These are phyloP conservation scores for Yamadazyma songkhlaensis DNA, from an alignment of 1,139 yeast species.

Conservation along the genomic window DNA sequence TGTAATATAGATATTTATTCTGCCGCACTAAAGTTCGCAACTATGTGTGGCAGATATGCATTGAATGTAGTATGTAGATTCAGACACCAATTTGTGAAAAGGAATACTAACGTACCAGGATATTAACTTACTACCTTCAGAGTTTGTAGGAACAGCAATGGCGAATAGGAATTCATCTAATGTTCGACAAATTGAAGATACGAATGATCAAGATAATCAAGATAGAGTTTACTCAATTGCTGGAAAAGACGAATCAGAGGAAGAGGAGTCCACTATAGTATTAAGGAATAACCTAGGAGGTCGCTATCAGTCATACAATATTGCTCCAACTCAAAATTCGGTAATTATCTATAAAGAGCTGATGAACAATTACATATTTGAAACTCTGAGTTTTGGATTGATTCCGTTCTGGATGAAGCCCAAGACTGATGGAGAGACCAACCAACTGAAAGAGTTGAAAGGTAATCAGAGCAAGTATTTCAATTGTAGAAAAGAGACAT, in stretches of 20 bases:
- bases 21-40: constrained; percentile 1
- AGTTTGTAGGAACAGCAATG: constrained; percentile 6
- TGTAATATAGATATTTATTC: not conserved
- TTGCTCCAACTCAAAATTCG: constrained; percentile 41
- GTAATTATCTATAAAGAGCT: constrained; percentile 26
- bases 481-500: constrained; percentile 63
- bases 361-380: constrained; percentile 23
- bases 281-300: constrained; percentile 17
- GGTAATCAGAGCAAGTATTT: constrained; percentile 35
- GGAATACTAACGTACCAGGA: constrained; percentile 7
- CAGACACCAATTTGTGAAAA: not conserved
- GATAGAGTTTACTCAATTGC: no score
- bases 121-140: constrained; percentile 4
- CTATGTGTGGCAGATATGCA: constrained; percentile 46
- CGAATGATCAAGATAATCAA: not conserved
- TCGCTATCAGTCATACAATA: constrained; percentile 28
- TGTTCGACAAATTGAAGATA: no score
- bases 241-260: no score
- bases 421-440: constrained; percentile 27
- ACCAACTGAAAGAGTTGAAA: constrained; percentile 33
- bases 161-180: not conserved
- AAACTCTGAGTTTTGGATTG: constrained; percentile 42
- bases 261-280: constrained; percentile 6
- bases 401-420: constrained; percentile 46
- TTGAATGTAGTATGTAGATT: constrained; percentile 36